These are phyloP conservation scores for Aspergillus sp. DNA, from an alignment of 2,329 filamentous ascomycete genomes.

Conservation along the genomic window DNA sequence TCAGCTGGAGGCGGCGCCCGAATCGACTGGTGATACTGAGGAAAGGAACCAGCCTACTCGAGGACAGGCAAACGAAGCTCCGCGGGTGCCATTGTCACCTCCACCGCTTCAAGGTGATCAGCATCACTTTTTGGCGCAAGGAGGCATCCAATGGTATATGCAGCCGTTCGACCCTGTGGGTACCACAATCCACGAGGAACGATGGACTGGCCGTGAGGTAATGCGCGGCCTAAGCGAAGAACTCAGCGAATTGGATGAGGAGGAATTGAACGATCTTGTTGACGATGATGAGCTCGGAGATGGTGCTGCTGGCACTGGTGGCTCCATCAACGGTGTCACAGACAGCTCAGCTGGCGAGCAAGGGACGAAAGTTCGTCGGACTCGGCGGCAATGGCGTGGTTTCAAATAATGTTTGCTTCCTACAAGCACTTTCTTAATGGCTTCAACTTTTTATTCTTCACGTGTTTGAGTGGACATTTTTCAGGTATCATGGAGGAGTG, in stretches of 20 bases:
- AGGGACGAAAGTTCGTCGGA: constrained; percentile 29
- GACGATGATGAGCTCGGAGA: constrained; percentile 54
- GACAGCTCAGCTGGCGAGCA: constrained; percentile 8
- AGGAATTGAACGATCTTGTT: constrained; percentile 72
- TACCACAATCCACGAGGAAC: constrained; percentile 75
- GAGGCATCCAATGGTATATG: constrained; percentile 87
- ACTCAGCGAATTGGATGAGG: constrained; percentile 87
- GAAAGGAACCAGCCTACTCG: constrained; percentile 38
- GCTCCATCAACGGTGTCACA: constrained; percentile 4
- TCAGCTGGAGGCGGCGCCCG: constrained; percentile 20
- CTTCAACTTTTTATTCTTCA: not conserved
- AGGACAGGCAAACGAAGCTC: constrained; percentile 42
- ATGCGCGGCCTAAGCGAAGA: constrained; percentile 76
- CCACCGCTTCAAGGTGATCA: constrained; percentile 43
- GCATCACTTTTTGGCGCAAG: constrained; percentile 59
- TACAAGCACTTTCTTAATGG: constrained; percentile 4
- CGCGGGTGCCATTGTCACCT: constrained; percentile 35
- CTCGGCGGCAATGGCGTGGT: constrained; percentile 32
- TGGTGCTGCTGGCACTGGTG: constrained; percentile 12
- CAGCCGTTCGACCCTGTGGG: constrained; percentile 75
- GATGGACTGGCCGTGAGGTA: constrained; percentile 72
- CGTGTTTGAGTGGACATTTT: constrained; percentile 1
- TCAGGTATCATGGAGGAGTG: constrained; percentile 6
- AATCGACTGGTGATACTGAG: constrained; percentile 28
- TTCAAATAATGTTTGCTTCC: constrained; percentile 25